A percentile compares a stretch with the other conserved stretches of the same genome.
phyloP scores from a whole-genome alignment of 1,284 basidiomycete genomes.

The Ustilago bromivora region DNA sequence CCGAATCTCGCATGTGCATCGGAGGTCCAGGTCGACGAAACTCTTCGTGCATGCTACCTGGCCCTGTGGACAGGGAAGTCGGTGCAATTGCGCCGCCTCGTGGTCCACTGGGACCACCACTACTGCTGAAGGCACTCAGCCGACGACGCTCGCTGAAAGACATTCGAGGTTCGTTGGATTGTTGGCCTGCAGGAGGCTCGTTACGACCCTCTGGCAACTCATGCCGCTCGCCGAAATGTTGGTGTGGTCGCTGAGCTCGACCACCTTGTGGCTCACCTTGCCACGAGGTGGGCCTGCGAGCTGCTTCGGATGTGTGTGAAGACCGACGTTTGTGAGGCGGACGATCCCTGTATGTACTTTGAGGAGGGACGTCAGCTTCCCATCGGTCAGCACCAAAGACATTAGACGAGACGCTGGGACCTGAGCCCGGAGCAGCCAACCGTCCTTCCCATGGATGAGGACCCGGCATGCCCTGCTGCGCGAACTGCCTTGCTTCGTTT shows the following conservation, averaged over 20 bases:
- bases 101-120: conserved; percentile 9
- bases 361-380: conserved; percentile 18
- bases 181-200: conserved; percentile 13
- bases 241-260: conserved; percentile 1
- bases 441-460: conserved; percentile 23
- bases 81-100: conserved; percentile 7
- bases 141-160: conserved; percentile 23
- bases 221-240: conserved; percentile 12
- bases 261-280: conserved; percentile 24
- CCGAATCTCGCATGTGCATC: conserved; percentile 19
- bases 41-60: conserved; percentile 25
- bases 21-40: conserved; percentile 35
- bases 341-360: conserved; percentile 12
- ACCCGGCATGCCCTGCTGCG: conserved; percentile 12
- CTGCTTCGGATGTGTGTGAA: conserved; percentile 22
- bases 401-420: not conserved
- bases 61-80: conserved; percentile 1
- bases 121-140: conserved; percentile 18
- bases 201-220: conserved; percentile 15
- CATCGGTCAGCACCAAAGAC: conserved; percentile 25
- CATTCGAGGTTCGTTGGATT: conserved; percentile 7
- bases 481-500: conserved; percentile 16
- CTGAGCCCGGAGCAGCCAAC: conserved; percentile 10
- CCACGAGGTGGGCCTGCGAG: conserved; percentile 21
- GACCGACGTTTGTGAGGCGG: conserved; percentile 17